phyloP scores from a whole-genome alignment of 2,329 filamentous ascomycete species.

The Lasiodiplodia gonubiensis region DNA sequence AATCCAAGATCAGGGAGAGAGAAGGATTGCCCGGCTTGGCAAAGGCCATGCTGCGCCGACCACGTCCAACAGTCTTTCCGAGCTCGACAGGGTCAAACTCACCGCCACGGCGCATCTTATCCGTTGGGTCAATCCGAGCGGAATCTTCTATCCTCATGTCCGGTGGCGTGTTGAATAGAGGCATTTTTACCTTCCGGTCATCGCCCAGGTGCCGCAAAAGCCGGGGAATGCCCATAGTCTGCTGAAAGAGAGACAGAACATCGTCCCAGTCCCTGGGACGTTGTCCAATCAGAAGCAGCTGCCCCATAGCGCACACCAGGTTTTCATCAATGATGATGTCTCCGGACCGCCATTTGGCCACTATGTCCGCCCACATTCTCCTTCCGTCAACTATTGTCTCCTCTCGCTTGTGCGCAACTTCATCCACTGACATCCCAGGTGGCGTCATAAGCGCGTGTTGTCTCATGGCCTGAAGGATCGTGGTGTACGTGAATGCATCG shows the following conservation, averaged over 20 bases:
- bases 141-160: slow-evolving; percentile 33
- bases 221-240: slow-evolving; percentile 79
- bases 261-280: slow-evolving; percentile 69
- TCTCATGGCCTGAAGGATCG: slow-evolving; percentile 78
- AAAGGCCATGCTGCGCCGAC: slow-evolving; percentile 42
- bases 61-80: slow-evolving; percentile 13
- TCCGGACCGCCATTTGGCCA: slow-evolving; percentile 75
- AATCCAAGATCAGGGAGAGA: slow-evolving; percentile 72
- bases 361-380: slow-evolving; percentile 79
- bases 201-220: slow-evolving; percentile 39
- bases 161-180: slow-evolving; percentile 31
- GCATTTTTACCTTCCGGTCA: background rate
- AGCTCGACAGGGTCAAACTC: slow-evolving; percentile 20
- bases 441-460: slow-evolving; percentile 39
- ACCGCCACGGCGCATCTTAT: slow-evolving; percentile 2
- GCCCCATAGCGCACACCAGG: slow-evolving; percentile 81
- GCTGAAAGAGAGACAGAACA: slow-evolving; percentile 75
- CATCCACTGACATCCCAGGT: slow-evolving; percentile 29
- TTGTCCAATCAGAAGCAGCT: slow-evolving; percentile 70
- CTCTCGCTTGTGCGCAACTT: slow-evolving; percentile 39
- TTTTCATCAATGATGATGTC: slow-evolving; percentile 75
- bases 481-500: slow-evolving; percentile 77
- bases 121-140: background rate
- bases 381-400: slow-evolving; percentile 69
- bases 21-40: slow-evolving; percentile 59